These are phyloP conservation scores for Salix suchowensis DNA, from an alignment of 345 rosid genomes.

Conservation along the genomic window DNA sequence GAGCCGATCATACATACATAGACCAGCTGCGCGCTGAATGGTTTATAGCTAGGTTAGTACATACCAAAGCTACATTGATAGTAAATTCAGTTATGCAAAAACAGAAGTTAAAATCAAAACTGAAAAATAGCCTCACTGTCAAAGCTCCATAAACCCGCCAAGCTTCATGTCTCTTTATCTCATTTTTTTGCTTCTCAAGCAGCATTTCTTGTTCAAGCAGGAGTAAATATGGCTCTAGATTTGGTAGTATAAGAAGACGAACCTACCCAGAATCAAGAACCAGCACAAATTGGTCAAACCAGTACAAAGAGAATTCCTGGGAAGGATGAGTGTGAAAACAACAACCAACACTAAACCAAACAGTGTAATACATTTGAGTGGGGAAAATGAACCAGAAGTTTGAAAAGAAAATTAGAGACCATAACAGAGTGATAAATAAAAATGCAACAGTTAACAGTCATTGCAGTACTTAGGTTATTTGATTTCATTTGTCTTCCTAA, in stretches of 20 bases:
- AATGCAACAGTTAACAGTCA: background rate
- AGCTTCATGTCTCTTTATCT: conserved; percentile 62
- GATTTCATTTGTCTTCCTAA: background rate
- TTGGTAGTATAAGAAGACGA: conserved; percentile 70
- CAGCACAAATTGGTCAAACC: conserved; percentile 11
- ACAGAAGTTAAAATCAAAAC: background rate
- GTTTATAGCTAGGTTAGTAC: conserved; percentile 12
- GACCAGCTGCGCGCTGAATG: conserved; percentile 72
- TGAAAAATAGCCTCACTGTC: conserved; percentile 43
- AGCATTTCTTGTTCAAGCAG: conserved; percentile 69
- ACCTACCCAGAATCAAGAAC: conserved; percentile 44
- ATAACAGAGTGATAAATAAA: background rate
- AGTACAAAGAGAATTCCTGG: background rate
- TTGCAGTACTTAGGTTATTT: background rate
- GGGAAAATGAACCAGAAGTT: background rate
- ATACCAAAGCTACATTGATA: background rate
- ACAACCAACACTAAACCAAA: background rate
- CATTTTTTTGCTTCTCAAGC: conserved; percentile 61
- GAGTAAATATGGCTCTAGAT: conserved; percentile 64
- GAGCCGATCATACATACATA: conserved; percentile 59
- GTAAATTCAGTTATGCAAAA: background rate
- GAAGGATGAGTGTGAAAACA: background rate
- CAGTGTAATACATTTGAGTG: background rate
- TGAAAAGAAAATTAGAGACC: no score
- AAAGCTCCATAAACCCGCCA: conserved; percentile 79